These are phyloP conservation scores for Salix udensis DNA, from an alignment of 345 rosid species.

Conservation along the genomic window DNA sequence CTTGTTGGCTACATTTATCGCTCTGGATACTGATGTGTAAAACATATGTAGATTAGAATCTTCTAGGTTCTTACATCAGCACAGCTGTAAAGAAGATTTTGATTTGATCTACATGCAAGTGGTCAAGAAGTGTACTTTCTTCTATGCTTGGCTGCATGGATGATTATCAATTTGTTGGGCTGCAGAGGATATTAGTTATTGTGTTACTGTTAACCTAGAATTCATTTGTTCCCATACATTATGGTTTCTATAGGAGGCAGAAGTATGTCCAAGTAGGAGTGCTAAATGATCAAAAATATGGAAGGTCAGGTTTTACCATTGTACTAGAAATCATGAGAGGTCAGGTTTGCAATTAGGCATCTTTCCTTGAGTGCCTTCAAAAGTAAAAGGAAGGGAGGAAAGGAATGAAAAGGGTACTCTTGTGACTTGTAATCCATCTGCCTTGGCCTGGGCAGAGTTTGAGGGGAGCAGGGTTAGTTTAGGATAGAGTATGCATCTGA, in stretches of 20 bases:
- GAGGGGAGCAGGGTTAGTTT: not conserved
- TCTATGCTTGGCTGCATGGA: not conserved
- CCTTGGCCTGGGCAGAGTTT: not conserved
- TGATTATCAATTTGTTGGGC: not conserved
- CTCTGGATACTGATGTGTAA: not conserved
- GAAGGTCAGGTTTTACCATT: not conserved
- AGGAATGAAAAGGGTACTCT: not conserved
- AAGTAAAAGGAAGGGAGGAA: not conserved
- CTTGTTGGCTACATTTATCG: not conserved
- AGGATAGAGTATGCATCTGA: not conserved
- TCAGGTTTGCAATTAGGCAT: not conserved
- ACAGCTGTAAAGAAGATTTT: not conserved
- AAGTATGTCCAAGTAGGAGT: not conserved
- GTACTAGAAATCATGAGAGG: not conserved
- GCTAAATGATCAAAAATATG: not conserved
- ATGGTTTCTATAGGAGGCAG: not conserved
- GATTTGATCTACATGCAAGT: not conserved
- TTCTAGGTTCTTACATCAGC: not conserved
- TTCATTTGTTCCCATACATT: not conserved
- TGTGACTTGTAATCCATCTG: not conserved
- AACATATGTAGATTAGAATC: not conserved
- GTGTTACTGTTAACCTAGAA: not conserved
- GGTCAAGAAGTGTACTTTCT: not conserved
- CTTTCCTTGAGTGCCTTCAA: not conserved
- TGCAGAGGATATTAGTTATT: not conserved